Percentiles rank a stretch among this genome's conserved stretches.
Evolutionary conservation across 192 early-diverging fungal species (phyloP).

Genomic region (Coemansia sp.): DNA sequence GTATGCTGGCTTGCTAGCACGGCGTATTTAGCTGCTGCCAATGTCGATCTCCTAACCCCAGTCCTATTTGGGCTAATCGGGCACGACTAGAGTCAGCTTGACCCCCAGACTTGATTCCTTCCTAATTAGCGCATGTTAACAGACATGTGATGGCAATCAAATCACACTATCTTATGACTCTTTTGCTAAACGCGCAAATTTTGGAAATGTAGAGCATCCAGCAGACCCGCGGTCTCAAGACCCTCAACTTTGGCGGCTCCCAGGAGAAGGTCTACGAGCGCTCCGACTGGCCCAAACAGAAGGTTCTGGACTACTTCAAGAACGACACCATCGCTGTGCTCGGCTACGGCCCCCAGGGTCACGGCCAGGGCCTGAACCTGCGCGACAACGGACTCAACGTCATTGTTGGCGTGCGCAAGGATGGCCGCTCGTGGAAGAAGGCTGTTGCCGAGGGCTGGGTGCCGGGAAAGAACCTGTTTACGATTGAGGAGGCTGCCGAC

Average conservation of each 20-base stretch:
- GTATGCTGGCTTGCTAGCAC: too few species aligned
- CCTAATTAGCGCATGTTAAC: background rate
- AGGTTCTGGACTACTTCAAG: constrained; percentile 86
- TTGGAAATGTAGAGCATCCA: constrained; percentile 38
- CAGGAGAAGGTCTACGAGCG: constrained; percentile 93
- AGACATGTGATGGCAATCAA: constrained; percentile 1
- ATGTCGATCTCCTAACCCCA: background rate
- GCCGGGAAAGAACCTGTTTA: constrained; percentile 92
- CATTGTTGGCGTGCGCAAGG: constrained; percentile 89
- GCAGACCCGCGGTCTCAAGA: constrained; percentile 82
- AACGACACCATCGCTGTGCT: constrained; percentile 91
- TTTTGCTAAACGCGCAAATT: background rate
- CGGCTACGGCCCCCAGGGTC: constrained; percentile 95
- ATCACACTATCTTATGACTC: background rate
- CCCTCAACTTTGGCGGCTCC: constrained; percentile 91
- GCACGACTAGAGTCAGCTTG: background rate
- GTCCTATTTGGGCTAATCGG: background rate
- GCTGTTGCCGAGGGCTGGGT: constrained; percentile 95
- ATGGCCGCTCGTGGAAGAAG: constrained; percentile 84
- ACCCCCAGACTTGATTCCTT: background rate
- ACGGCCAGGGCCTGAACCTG: constrained; percentile 90
- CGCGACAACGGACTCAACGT: constrained; percentile 97
- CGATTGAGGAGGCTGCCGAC: constrained; percentile 84
- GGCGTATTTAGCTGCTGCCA: background rate
- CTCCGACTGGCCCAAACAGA: constrained; percentile 87